Evolutionary conservation across 768 basidiomycete species (phyloP), one percentile per base, ranked within the genome.

Genomic region (Collybia nuda): DNA sequence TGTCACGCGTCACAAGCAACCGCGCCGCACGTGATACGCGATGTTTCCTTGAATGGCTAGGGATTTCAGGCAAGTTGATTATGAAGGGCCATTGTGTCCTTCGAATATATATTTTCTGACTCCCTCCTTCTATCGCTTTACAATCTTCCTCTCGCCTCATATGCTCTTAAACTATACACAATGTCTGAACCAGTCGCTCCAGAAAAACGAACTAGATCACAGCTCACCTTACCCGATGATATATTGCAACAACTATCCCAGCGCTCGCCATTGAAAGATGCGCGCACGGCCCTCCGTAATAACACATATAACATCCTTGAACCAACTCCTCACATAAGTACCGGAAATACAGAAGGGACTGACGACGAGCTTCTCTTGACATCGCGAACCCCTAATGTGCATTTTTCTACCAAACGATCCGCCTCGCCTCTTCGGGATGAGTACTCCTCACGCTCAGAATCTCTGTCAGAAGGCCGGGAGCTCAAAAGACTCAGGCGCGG

Each of bases 241-340:
- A 65, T 79, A n/a, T 64, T 81, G 18, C 52, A 54, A 37, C 52
- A 54, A 37, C 59, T 80, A 41, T 66, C 79, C 24, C 70, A 72
- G 28, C 64, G 68, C 23, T 82, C 80, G 18, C 80, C 81, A 1
- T 67, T 82, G 67, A 82, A 83, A 61, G 68, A 72, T 58, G 81
- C 81, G 44, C 71, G 73, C 43, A 72, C 58, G 46, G 62, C 72
- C 11, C 56, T 67, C 41, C 66, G 64, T 51, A 69, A 60, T 55
- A 50, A 54, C 28, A 47, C 44, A 23, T 45, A 35, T 28, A 47
- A 50, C 52, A 42, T 39, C n/a, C 22, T 41, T 11, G 47, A 41
- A 44, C 45, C 50, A n/a, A 41, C 17, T 39, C 32, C 19, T 39
- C 40, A 44, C 7, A 37, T 11, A 15, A 21, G 43, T 26, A 40